phyloP scores from a whole-genome alignment of 148 eudicot genomes.

The Rhododendron griersonianum region DNA sequence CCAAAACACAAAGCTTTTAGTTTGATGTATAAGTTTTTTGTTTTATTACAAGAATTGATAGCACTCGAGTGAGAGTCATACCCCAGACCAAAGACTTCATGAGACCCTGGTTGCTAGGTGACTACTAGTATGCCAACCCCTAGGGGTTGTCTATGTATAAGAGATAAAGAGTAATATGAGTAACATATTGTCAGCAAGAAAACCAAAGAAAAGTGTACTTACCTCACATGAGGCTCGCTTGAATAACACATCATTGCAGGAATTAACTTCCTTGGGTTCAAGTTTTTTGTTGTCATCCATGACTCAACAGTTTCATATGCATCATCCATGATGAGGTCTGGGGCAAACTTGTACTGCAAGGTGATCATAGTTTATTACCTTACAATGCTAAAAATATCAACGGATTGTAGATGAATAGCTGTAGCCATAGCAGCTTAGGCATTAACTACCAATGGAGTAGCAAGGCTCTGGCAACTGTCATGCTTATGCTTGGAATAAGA shows the following conservation, averaged over 20 bases:
- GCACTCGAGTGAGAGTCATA: background rate
- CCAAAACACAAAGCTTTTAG: background rate
- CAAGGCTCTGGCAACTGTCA: background rate
- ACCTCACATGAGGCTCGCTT: slow-evolving; percentile 97
- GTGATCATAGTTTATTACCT: slow-evolving; percentile 3
- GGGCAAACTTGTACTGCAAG: slow-evolving; percentile 95
- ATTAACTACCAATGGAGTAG: background rate
- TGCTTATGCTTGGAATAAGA: background rate
- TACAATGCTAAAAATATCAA: too few species aligned
- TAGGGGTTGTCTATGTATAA: background rate
- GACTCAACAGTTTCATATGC: slow-evolving; percentile 99
- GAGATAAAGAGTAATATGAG: background rate
- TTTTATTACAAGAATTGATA: background rate
- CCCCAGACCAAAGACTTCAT: background rate
- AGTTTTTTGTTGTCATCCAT: slow-evolving; percentile 84
- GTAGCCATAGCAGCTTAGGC: background rate
- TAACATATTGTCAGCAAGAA: background rate
- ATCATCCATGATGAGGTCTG: slow-evolving; percentile 96
- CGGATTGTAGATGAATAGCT: too few species aligned
- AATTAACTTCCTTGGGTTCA: slow-evolving; percentile 88
- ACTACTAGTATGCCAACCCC: background rate
- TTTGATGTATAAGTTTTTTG: background rate
- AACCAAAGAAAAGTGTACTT: slow-evolving; percentile 9
- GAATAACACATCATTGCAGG: slow-evolving; percentile 99
- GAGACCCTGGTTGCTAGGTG: background rate